Percentiles rank a stretch among this genome's conserved stretches.
Conservation (phyloP, 306 rosid species). For the Hippophae rhamnoides region DNA sequence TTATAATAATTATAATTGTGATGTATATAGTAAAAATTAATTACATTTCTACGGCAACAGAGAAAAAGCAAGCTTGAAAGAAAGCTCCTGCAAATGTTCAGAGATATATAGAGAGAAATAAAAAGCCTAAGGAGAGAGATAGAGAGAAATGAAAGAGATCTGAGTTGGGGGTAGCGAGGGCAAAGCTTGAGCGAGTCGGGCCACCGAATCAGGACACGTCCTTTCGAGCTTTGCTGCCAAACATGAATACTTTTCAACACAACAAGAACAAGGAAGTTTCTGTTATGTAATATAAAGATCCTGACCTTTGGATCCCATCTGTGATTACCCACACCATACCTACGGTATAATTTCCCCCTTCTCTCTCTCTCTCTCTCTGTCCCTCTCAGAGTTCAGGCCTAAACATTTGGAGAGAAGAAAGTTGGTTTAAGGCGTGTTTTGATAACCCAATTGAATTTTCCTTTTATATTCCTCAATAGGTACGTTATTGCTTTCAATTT, state of each 20-base stretch:
- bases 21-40: too few relatives aligned
- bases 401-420: too few relatives aligned
- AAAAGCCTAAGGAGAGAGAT: too few relatives aligned
- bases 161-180: not conserved
- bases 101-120: too few relatives aligned
- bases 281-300: conserved; percentile 13
- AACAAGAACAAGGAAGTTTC: not conserved
- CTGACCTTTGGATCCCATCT: conserved; percentile 53
- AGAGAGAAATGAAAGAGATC: conserved; percentile 1
- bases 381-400: too few relatives aligned
- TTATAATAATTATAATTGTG: too few relatives aligned
- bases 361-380: not conserved
- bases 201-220: conserved; percentile 26
- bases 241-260: conserved; percentile 24
- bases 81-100: conserved; percentile 18
- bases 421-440: not conserved
- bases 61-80: conserved; percentile 24
- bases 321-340: conserved; percentile 11
- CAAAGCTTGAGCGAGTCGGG: conserved; percentile 14
- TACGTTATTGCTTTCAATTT: conserved; percentile 35
- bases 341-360: conserved; percentile 37
- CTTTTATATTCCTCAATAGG: conserved; percentile 7
- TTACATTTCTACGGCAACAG: conserved; percentile 13
- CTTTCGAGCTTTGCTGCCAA: conserved; percentile 32
- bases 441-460: conserved; percentile 8